These are phyloP conservation scores for Cajanus cajan DNA, from an alignment of 306 rosid species.

Conservation along the genomic window DNA sequence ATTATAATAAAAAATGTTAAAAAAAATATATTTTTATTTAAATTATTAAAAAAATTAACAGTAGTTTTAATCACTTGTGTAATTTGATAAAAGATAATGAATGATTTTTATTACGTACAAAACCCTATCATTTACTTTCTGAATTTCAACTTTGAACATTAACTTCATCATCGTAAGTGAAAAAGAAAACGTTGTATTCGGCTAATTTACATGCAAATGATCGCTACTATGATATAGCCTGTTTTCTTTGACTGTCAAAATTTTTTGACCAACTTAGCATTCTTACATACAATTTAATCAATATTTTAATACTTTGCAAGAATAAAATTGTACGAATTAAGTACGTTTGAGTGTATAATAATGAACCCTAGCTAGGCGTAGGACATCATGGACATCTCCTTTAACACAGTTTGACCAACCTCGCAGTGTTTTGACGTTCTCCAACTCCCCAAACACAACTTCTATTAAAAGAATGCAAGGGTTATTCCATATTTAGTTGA, in stretches of 20 bases:
- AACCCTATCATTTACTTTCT: background rate
- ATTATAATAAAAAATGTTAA: background rate
- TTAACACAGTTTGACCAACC: conserved; percentile 18
- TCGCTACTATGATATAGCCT: conserved; percentile 34
- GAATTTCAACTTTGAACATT: background rate
- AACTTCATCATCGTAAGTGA: background rate
- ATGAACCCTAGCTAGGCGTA: conserved; percentile 22
- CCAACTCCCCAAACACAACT: too few relatives aligned
- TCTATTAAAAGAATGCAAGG: background rate
- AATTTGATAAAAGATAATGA: background rate
- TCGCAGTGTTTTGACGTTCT: background rate
- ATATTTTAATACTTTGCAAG: background rate
- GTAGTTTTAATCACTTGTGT: background rate
- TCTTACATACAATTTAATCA: background rate
- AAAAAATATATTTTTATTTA: background rate
- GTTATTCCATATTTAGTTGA: background rate
- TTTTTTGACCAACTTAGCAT: conserved; percentile 17
- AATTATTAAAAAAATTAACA: background rate
- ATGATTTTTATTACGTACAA: background rate
- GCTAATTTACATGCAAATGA: conserved; percentile 19
- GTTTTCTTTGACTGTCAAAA: conserved; percentile 12
- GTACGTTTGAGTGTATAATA: conserved; percentile 15
- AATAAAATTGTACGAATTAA: conserved; percentile 15
- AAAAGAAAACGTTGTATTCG: background rate
- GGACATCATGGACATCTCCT: conserved; percentile 22